Evolutionary conservation across 2,329 filamentous ascomycete genomes (phyloP).

Genomic region (Colletotrichum lupini): DNA sequence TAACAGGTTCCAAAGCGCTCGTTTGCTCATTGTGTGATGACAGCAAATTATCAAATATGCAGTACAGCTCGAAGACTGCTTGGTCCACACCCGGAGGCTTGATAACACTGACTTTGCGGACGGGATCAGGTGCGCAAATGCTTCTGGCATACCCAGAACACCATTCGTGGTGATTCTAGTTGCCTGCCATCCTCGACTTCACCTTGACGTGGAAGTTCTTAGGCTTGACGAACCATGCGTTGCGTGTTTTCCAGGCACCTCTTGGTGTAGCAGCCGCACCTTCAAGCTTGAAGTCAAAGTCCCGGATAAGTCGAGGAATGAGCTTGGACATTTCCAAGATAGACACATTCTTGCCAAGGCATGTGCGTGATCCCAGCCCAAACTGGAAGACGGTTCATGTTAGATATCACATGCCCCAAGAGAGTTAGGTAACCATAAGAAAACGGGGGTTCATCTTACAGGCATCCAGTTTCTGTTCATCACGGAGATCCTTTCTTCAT

Average conservation of each 20-base stretch:
- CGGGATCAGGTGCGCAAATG: too few relatives aligned
- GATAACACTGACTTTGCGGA: too few relatives aligned
- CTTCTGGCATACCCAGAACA: too few relatives aligned
- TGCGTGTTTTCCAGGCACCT: constrained; percentile 46
- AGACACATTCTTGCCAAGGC: constrained; percentile 56
- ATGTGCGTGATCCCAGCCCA: constrained; percentile 53
- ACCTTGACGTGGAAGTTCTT: constrained; percentile 48
- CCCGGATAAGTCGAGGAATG: constrained; percentile 49
- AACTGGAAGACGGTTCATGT: constrained; percentile 44
- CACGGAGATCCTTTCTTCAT: constrained; percentile 39
- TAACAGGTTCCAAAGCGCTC: too few relatives aligned
- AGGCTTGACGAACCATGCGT: constrained; percentile 57
- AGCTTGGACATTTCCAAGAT: constrained; percentile 56
- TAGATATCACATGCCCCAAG: too few relatives aligned
- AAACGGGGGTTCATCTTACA: constrained; percentile 33
- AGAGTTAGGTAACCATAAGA: too few relatives aligned
- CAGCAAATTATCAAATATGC: too few relatives aligned
- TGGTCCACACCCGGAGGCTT: too few relatives aligned
- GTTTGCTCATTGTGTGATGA: too few relatives aligned
- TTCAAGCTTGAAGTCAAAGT: constrained; percentile 47
- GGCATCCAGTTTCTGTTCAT: constrained; percentile 46
- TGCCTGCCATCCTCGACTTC: neutral
- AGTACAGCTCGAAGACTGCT: too few relatives aligned
- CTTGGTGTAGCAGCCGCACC: constrained; percentile 7
- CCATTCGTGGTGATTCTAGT: neutral